A percentile compares a stretch with the other conserved stretches of the same genome.
Evolutionary conservation across 805 yeast species (phyloP).

Genomic region (Spathaspora gorwiae): DNA sequence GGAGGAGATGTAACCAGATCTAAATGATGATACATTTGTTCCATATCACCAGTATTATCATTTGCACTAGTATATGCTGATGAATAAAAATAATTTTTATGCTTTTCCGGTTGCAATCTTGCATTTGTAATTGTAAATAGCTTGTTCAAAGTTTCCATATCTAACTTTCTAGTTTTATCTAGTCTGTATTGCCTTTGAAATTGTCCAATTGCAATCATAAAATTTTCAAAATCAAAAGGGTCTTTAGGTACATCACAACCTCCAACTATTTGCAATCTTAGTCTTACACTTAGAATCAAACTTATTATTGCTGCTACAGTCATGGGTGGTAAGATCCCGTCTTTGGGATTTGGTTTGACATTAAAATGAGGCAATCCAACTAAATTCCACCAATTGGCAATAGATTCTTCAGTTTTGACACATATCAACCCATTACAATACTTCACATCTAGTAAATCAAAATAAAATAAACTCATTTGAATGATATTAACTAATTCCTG

Average conservation of each 20-base stretch:
- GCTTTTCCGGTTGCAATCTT: slow-evolving; percentile 22
- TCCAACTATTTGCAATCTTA: slow-evolving; percentile 45
- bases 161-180: slow-evolving; percentile 49
- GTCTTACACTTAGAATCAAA: slow-evolving; percentile 62
- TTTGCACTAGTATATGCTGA: slow-evolving; percentile 1
- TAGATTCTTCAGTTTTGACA: slow-evolving; percentile 67
- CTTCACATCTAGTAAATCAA: slow-evolving; percentile 61
- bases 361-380: slow-evolving; percentile 54
- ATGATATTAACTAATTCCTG: slow-evolving; percentile 67
- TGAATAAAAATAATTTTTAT: slow-evolving; percentile 9
- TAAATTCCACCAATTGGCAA: slow-evolving; percentile 75
- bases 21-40: slow-evolving; percentile 2
- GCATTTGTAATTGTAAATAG: slow-evolving; percentile 33
- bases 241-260: slow-evolving; percentile 67
- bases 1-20: slow-evolving; percentile 1
- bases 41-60: background rate
- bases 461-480: slow-evolving; percentile 76
- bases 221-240: slow-evolving; percentile 71
- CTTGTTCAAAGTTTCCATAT: slow-evolving; percentile 46
- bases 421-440: slow-evolving; percentile 86
- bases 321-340: slow-evolving; percentile 56
- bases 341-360: slow-evolving; percentile 40
- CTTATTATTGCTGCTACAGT: slow-evolving; percentile 81
- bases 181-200: slow-evolving; percentile 72
- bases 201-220: slow-evolving; percentile 61